phyloP scores from a whole-genome alignment of 163 green algal species.

The Botryococcus braunii region DNA sequence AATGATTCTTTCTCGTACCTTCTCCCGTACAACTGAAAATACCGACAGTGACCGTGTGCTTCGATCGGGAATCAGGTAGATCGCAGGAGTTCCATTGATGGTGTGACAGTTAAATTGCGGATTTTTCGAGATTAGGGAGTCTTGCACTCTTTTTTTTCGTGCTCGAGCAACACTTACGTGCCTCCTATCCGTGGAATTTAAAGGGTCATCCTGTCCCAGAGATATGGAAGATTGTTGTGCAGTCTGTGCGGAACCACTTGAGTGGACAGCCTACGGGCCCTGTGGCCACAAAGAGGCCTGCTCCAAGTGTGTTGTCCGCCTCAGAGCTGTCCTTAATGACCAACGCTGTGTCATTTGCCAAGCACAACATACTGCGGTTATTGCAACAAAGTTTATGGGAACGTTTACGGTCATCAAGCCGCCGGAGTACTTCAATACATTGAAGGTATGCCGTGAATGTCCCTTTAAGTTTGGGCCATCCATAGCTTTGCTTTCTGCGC shows the following conservation, averaged over 20 bases:
- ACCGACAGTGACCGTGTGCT: too few relatives aligned
- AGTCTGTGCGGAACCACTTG: constrained; percentile 80
- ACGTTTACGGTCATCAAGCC: constrained; percentile 63
- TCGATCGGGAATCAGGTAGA: too few relatives aligned
- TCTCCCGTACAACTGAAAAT: too few relatives aligned
- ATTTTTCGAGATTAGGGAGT: too few relatives aligned
- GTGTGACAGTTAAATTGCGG: too few relatives aligned
- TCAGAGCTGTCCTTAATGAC: constrained; percentile 82
- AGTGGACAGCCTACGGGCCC: constrained; percentile 63
- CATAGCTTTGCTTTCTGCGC: too few relatives aligned
- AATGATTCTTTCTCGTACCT: too few relatives aligned
- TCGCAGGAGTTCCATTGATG: too few relatives aligned
- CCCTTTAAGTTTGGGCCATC: too few relatives aligned
- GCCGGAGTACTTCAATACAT: constrained; percentile 45
- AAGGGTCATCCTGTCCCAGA: too few relatives aligned
- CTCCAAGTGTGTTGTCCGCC: constrained; percentile 70
- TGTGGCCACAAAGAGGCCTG: constrained; percentile 90
- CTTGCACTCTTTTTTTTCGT: too few relatives aligned
- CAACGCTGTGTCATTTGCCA: constrained; percentile 81
- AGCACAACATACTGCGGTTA: constrained; percentile 48
- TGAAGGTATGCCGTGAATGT: constrained; percentile 48
- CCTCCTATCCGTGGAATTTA: background rate
- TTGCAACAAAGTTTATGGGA: constrained; percentile 71
- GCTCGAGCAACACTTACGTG: background rate
- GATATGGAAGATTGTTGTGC: constrained; percentile 42